A percentile compares a stretch with the other conserved stretches of the same genome.
Conservation (phyloP, 1,284 basidiomycete species). For the Lentinula novae-zelandiae region DNA sequence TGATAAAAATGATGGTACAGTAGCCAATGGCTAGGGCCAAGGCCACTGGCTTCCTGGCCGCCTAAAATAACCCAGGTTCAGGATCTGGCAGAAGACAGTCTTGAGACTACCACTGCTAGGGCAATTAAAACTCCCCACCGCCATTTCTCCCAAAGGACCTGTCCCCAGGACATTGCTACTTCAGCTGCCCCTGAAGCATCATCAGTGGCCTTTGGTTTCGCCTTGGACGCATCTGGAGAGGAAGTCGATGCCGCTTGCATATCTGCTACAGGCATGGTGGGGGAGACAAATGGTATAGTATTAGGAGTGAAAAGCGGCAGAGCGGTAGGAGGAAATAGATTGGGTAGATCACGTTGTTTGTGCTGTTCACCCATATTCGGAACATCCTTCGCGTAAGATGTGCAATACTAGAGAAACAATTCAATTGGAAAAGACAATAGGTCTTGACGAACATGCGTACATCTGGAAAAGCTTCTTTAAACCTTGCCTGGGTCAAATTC, state of each 20-base stretch:
- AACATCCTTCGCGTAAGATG: conserved; percentile 60
- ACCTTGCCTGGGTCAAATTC: conserved; percentile 79
- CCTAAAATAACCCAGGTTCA: background rate
- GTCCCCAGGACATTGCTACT: conserved; percentile 55
- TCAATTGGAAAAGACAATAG: conserved; percentile 2
- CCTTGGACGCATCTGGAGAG: background rate
- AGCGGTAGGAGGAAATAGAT: conserved; percentile 18
- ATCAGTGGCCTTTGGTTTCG: conserved; percentile 12
- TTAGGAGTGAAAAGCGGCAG: conserved; percentile 11
- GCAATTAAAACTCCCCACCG: conserved; percentile 76
- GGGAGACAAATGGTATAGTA: conserved; percentile 6
- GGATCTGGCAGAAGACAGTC: conserved; percentile 42
- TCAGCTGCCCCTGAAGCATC: conserved; percentile 28
- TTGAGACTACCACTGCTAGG: conserved; percentile 70
- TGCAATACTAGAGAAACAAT: conserved; percentile 56
- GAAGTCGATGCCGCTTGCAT: conserved; percentile 15
- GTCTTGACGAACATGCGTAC: conserved; percentile 40
- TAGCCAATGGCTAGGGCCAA: background rate
- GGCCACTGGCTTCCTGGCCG: background rate
- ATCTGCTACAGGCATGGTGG: conserved; percentile 3
- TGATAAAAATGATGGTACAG: background rate
- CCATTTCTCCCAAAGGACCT: conserved; percentile 79
- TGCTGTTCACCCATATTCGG: conserved; percentile 83
- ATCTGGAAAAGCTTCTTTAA: conserved; percentile 82
- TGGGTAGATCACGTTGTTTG: conserved; percentile 1